These are phyloP conservation scores for Penicillium sp. DNA, from an alignment of 2,329 filamentous ascomycete genomes.

Conservation along the genomic window DNA sequence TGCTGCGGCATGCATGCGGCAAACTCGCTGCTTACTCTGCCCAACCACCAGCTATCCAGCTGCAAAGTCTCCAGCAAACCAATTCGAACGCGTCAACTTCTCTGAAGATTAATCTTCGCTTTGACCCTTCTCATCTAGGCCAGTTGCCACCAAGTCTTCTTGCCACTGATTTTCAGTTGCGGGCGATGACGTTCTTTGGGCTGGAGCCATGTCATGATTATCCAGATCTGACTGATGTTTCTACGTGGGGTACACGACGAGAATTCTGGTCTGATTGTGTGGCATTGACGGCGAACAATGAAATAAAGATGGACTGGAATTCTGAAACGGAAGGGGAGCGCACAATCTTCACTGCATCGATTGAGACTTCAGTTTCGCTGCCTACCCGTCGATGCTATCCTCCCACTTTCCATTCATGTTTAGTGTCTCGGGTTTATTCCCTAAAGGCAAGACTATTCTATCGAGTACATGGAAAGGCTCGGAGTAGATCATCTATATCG, in stretches of 20 bases:
- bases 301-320: neutral
- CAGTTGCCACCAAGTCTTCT: slow-evolving; percentile 4
- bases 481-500: neutral
- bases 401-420: slow-evolving; percentile 18
- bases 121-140: neutral
- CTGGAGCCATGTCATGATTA: slow-evolving; percentile 12
- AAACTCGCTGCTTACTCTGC: neutral
- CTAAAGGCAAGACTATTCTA: slow-evolving; percentile 7
- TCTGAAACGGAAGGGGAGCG: neutral
- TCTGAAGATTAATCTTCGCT: slow-evolving; percentile 11
- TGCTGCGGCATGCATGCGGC: slow-evolving; percentile 3
- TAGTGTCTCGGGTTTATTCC: slow-evolving; percentile 16
- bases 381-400: neutral
- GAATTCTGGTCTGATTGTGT: slow-evolving; percentile 6
- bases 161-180: slow-evolving; percentile 7
- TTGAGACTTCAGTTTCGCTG: slow-evolving; percentile 3
- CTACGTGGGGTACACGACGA: slow-evolving; percentile 8
- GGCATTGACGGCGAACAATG: neutral
- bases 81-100: neutral
- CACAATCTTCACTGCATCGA: neutral
- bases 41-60: slow-evolving; percentile 8
- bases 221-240: slow-evolving; percentile 8
- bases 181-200: slow-evolving; percentile 15
- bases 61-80: neutral
- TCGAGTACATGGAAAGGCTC: neutral